Evolutionary conservation across 306 rosid species (phyloP).

Genomic region (Gastrolobium bilobum): DNA sequence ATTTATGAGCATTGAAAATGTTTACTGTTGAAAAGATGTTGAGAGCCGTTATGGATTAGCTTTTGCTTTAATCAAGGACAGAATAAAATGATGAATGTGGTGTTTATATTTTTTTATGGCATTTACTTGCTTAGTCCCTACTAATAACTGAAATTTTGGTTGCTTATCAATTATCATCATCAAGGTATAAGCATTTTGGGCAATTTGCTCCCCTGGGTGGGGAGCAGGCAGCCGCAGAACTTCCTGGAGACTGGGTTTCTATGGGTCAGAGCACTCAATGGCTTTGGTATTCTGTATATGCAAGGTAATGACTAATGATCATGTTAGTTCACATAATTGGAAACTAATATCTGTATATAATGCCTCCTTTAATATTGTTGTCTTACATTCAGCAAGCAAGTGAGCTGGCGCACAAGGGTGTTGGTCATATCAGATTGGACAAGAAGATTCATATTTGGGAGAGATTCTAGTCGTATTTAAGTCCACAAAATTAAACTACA

Average conservation of each 20-base stretch:
- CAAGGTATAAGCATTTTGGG: slow-evolving; percentile 83
- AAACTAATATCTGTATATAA: not conserved
- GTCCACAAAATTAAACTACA: slow-evolving; percentile 6
- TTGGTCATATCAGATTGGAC: slow-evolving; percentile 82
- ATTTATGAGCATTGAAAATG: not conserved
- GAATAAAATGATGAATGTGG: not conserved
- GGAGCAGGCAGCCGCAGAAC: slow-evolving; percentile 78
- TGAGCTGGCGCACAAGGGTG: slow-evolving; percentile 89
- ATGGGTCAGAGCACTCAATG: slow-evolving; percentile 80
- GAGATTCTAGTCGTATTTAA: slow-evolving; percentile 76
- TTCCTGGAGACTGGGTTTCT: slow-evolving; percentile 88
- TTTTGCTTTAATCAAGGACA: not conserved
- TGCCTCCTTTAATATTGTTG: not conserved
- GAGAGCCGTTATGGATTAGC: not conserved
- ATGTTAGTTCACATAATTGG: not conserved
- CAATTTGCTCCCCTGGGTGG: slow-evolving; percentile 85
- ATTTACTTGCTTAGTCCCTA: slow-evolving; percentile 10
- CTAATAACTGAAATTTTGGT: slow-evolving; percentile 29
- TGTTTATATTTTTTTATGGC: not conserved
- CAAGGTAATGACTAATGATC: slow-evolving; percentile 67
- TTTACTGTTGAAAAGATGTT: not conserved
- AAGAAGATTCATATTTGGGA: slow-evolving; percentile 69
- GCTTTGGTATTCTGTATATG: slow-evolving; percentile 89
- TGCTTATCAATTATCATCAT: slow-evolving; percentile 16
- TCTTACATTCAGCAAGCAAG: slow-evolving; percentile 71